A percentile compares a stretch with the other conserved stretches of the same genome.
These are phyloP conservation scores for Amanita molliuscula DNA, from an alignment of 768 basidiomycete species.

Conservation along the genomic window DNA sequence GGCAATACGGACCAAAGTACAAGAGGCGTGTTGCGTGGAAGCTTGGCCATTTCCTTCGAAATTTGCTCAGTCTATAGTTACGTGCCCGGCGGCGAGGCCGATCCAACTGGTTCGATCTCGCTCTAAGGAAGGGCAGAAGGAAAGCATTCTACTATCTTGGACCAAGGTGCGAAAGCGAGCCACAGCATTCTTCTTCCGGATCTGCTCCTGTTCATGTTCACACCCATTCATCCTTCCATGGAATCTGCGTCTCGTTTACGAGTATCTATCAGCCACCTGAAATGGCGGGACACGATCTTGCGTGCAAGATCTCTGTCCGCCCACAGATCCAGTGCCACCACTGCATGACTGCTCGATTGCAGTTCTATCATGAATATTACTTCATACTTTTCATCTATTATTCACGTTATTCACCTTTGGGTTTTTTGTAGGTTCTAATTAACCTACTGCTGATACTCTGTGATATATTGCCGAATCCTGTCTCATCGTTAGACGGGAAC, in stretches of 20 bases:
- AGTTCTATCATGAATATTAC: not conserved
- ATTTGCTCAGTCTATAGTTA: not conserved
- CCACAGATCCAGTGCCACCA: not conserved
- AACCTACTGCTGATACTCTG: conserved; percentile 4
- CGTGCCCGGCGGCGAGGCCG: conserved; percentile 2
- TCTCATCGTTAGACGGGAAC: not conserved
- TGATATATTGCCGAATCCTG: conserved; percentile 6
- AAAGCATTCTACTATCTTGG: not conserved
- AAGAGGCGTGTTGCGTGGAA: conserved; percentile 1
- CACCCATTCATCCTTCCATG: not conserved
- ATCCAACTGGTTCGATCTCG: conserved; percentile 4
- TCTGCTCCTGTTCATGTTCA: conserved; percentile 5
- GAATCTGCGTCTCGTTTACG: conserved; percentile 5
- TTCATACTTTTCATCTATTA: conserved; percentile 3
- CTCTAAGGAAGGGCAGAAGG: not conserved
- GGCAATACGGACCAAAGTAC: conserved; percentile 1
- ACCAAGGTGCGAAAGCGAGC: not conserved
- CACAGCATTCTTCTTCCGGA: conserved; percentile 5
- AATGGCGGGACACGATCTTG: conserved; percentile 1
- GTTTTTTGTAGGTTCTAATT: conserved; percentile 5
- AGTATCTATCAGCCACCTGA: conserved; percentile 3
- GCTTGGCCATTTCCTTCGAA: not conserved
- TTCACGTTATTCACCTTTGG: not conserved
- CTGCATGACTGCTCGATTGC: not conserved
- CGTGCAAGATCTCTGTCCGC: not conserved